Base-by-base conservation (phyloP, 1,284 basidiomycete species). In the Tilletiopsis washingtonensis region DNA sequence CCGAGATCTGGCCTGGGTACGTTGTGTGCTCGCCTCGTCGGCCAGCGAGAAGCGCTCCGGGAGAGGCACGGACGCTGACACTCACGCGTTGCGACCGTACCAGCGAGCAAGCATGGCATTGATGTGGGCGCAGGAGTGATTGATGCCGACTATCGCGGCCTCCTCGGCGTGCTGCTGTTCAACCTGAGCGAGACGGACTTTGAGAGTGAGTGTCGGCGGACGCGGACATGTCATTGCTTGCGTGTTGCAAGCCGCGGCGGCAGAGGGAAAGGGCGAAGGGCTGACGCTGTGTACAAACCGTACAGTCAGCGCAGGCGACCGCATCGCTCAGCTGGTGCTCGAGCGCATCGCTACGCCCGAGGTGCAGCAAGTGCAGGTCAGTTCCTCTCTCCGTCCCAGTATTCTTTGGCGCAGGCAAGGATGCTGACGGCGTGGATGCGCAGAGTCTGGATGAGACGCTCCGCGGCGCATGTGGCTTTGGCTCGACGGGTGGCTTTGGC, bases 71-170 rank as follows among this genome's bases (percentile, higher is more conserved):
- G 14, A 6, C 14, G 5, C 7, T n/a, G 14, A 29, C 27, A 29
- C 19, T 23, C 34, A n/a, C 29, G 29, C 29, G 29, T 34, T 34
- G 29, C 29, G 9, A 9, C n/a, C 24, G 5, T 6, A n/a, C 12
- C 62, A 91, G 91, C 93, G 3, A 85, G 85, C 23, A 98, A 98
- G 74, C 91, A 89, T 75, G 89, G 90, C 80, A 96, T 98, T 56
- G 87, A 94, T 73, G 91, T 88, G 0, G 93, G 93, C 1, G 94
- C 93, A 4, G 93, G 93, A 29, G 93, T 98, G 17, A 82, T 98
- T 51, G 94, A 98, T 62, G 85, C 88, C 11, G 93, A 98, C 74
- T 98, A 98, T 75, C 81, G 94, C 34, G 93, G 94, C 4, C 78
- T 84, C 6, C 81, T 98, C 48, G 91, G 86, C 71, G 88, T 97